Evolutionary conservation across 371 early-diverging fungal species (phyloP), one percentile per base, ranked within the genome.

Genomic region (Mycotypha africana): DNA sequence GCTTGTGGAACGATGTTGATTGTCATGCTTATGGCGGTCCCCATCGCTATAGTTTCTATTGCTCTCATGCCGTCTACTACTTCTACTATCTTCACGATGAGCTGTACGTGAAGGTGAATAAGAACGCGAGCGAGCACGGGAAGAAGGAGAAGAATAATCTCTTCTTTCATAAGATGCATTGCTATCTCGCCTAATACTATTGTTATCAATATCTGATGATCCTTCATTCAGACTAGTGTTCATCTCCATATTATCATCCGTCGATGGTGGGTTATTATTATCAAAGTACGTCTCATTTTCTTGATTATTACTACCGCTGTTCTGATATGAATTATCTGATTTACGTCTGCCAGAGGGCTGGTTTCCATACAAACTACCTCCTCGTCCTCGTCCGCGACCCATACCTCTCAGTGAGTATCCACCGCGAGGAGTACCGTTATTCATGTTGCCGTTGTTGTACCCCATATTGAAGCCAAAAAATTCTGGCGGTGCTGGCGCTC

Each of bases 381-480:
- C 57, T 24, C 58, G 53, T 10, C 53, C 53, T 38, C 50, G 30
- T 7, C 59, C 54, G 21, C 55, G 25, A 19, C 70, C 58, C n/a
- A n/a, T n/a, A 10, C 70, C 56, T 37, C 58, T 21, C 54, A 31
- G 51, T 23, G 23, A 56, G 43, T 56, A 45, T 30, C 53, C 45
- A 24, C 45, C 45, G 11, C 45, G 34, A 16, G 24, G 42, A 38
- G 41, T 52, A 23, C 54, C 53, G 20, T 14, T 14, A 14, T 9
- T 4, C 34, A 33, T 33, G 15, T 33, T 33, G 15, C 34, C 34
- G 28, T 46, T n/a, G n/a, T n/a, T n/a, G n/a, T n/a, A n/a, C n/a
- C n/a, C n/a, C n/a, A n/a, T n/a, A 26, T 55, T 60, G 11, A 48
- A 45, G 22, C 50, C 48, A 53, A 67, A 64, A 53, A 66, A 56